Evolutionary conservation across 805 yeast genomes (phyloP).

Genomic region (Candida arabinofermentans): DNA sequence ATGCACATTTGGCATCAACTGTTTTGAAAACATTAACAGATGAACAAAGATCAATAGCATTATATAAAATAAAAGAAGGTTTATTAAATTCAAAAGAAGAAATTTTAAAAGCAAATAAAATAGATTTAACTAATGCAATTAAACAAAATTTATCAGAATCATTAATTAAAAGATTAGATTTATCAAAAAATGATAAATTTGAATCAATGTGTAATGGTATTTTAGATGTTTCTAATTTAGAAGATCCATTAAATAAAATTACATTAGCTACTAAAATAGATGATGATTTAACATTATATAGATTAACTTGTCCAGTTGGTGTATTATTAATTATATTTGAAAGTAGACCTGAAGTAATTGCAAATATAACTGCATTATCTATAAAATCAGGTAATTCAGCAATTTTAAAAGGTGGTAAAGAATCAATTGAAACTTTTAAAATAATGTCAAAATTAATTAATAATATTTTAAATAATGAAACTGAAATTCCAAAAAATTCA

Average conservation of each 20-base stretch:
- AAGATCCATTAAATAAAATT: constrained; percentile 90
- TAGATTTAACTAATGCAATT: constrained; percentile 70
- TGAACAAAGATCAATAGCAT: constrained; percentile 68
- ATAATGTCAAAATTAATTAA: constrained; percentile 74
- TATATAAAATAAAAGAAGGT: constrained; percentile 68
- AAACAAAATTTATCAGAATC: constrained; percentile 61
- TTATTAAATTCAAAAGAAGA: constrained; percentile 53
- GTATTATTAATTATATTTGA: constrained; percentile 90
- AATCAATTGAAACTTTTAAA: constrained; percentile 78
- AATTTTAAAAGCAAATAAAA: constrained; percentile 67
- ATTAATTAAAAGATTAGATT: constrained; percentile 78
- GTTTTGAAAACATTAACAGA: constrained; percentile 73
- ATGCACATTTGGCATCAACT: constrained; percentile 81
- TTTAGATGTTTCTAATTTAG: constrained; percentile 80
- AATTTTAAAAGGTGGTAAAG: constrained; percentile 96
- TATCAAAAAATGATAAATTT: constrained; percentile 77
- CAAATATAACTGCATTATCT: constrained; percentile 93
- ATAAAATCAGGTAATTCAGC: constrained; percentile 97
- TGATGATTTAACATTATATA: constrained; percentile 77
- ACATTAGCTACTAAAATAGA: constrained; percentile 83
- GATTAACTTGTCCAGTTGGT: constrained; percentile 93
- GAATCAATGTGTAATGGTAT: constrained; percentile 95
- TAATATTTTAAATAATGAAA: constrained; percentile 47
- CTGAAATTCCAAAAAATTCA: constrained; percentile 76
- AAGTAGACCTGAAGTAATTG: constrained; percentile 97